phyloP scores from a whole-genome alignment of 805 yeast genomes.

The Candida easanensis region DNA sequence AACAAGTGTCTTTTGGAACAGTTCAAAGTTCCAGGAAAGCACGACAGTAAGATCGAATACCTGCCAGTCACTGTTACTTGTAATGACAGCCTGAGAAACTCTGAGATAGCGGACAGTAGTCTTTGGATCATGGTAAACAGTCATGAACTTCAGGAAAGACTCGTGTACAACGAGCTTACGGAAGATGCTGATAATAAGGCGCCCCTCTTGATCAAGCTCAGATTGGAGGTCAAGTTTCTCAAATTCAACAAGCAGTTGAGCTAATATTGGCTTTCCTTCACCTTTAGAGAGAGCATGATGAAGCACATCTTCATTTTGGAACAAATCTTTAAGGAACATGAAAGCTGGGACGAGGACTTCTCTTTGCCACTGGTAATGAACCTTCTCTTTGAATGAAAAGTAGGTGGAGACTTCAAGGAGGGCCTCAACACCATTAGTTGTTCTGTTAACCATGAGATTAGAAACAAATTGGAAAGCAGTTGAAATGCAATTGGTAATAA shows the following conservation, averaged over 20 bases:
- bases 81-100: slow-evolving; percentile 32
- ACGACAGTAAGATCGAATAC: slow-evolving; percentile 36
- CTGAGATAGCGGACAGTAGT: slow-evolving; percentile 24
- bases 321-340: slow-evolving; percentile 15
- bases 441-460: slow-evolving; percentile 15
- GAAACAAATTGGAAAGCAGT: slow-evolving; percentile 18
- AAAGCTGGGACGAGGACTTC: slow-evolving; percentile 12
- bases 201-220: slow-evolving; percentile 19
- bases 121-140: slow-evolving; percentile 11
- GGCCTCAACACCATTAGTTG: slow-evolving; percentile 5
- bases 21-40: slow-evolving; percentile 36
- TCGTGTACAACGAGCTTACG: slow-evolving; percentile 31
- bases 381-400: too few relatives aligned
- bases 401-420: too few relatives aligned
- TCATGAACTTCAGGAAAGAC: slow-evolving; percentile 33
- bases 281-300: slow-evolving; percentile 22
- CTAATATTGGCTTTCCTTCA: slow-evolving; percentile 15
- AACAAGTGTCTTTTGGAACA: slow-evolving; percentile 25
- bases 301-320: slow-evolving; percentile 17
- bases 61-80: slow-evolving; percentile 37
- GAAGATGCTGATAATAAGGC: slow-evolving; percentile 28
- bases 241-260: slow-evolving; percentile 13
- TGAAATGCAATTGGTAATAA: slow-evolving; percentile 2
- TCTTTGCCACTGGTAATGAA: slow-evolving; percentile 1
- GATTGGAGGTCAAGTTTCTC: slow-evolving; percentile 17